A percentile compares a stretch with the other conserved stretches of the same genome.
phyloP scores from a whole-genome alignment of 2,329 filamentous ascomycete genomes.

The Metarhizium brunneum region DNA sequence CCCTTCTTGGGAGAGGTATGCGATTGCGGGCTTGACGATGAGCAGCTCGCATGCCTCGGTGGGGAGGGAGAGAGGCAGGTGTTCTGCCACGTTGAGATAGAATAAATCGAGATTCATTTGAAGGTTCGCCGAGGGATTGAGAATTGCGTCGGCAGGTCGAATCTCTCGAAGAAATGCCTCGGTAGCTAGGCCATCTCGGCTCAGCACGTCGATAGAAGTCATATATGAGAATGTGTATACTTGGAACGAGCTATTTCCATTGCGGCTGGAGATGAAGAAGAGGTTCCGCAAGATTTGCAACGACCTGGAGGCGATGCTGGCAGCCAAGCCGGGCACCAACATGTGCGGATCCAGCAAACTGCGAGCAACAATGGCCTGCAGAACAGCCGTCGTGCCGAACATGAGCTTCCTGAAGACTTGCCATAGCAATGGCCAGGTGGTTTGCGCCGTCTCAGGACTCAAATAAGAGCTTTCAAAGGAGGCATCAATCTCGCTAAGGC shows the following conservation, averaged over 20 bases:
- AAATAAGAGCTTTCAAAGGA: slow-evolving; percentile 56
- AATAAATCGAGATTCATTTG: slow-evolving; percentile 73
- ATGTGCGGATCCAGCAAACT: slow-evolving; percentile 42
- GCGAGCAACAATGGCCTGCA: slow-evolving; percentile 66
- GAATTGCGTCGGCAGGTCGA: slow-evolving; percentile 30
- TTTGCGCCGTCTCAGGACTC: slow-evolving; percentile 53
- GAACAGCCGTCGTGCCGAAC: slow-evolving; percentile 64
- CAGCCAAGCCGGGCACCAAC: slow-evolving; percentile 37
- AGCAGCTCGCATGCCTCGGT: slow-evolving; percentile 60
- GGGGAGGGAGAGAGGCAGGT: slow-evolving; percentile 64
- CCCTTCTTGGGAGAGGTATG: slow-evolving; percentile 52
- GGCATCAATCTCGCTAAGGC: slow-evolving; percentile 62
- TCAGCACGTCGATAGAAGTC: slow-evolving; percentile 71
- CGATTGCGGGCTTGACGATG: slow-evolving; percentile 62
- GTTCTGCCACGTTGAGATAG: slow-evolving; percentile 79
- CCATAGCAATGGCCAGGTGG: slow-evolving; percentile 65
- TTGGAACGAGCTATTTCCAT: slow-evolving; percentile 66
- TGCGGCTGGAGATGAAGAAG: slow-evolving; percentile 71
- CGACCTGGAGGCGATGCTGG: slow-evolving; percentile 59
- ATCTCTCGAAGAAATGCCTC: slow-evolving; percentile 59
- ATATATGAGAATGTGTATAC: slow-evolving; percentile 80
- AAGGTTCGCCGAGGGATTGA: slow-evolving; percentile 27
- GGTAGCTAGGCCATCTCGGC: slow-evolving; percentile 57
- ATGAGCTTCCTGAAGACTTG: slow-evolving; percentile 64
- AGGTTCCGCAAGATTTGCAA: slow-evolving; percentile 68